Evolutionary conservation across 225 moss, liverwort and hornwort species (phyloP).

Genomic region (Takakia lepidozioides): DNA sequence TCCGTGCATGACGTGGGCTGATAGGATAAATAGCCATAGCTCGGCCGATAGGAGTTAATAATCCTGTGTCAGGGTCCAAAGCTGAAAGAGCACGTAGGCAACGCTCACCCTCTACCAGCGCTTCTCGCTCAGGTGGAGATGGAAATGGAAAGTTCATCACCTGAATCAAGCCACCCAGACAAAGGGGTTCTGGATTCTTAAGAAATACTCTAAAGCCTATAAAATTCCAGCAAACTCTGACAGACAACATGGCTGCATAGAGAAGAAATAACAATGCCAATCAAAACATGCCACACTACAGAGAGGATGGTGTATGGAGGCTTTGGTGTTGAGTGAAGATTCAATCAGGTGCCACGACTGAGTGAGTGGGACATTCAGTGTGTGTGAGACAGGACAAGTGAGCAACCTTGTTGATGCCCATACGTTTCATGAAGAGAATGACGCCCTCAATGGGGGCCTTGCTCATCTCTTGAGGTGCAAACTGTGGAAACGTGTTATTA

Average conservation of each 20-base stretch:
- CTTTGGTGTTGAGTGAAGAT: too few species aligned
- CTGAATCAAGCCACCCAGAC: too few species aligned
- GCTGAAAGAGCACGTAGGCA: slow-evolving; percentile 83
- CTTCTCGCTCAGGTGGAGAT: slow-evolving; percentile 70
- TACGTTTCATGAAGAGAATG: slow-evolving; percentile 95
- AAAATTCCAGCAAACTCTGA: too few species aligned
- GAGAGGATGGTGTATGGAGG: too few species aligned
- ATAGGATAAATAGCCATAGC: slow-evolving; percentile 94
- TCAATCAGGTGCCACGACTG: too few species aligned
- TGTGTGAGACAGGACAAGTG: too few species aligned
- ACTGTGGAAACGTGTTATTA: slow-evolving; percentile 71
- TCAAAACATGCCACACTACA: too few species aligned
- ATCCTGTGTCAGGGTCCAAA: slow-evolving; percentile 55
- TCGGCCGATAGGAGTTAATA: slow-evolving; percentile 63
- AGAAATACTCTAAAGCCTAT: too few species aligned
- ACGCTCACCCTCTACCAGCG: slow-evolving; percentile 75
- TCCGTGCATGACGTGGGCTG: slow-evolving; percentile 90
- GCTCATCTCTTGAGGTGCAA: slow-evolving; percentile 85
- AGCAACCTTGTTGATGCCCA: slow-evolving; percentile 91
- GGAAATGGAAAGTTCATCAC: slow-evolving; percentile 96
- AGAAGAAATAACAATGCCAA: too few species aligned
- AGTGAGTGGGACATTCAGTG: too few species aligned
- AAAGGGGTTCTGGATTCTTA: too few species aligned
- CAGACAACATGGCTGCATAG: too few species aligned
- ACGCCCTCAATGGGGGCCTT: slow-evolving; percentile 89